Evolutionary conservation across 1,284 basidiomycete species (phyloP), one percentile per base, ranked within the genome.

Genomic region (Cystobasidium sp.): DNA sequence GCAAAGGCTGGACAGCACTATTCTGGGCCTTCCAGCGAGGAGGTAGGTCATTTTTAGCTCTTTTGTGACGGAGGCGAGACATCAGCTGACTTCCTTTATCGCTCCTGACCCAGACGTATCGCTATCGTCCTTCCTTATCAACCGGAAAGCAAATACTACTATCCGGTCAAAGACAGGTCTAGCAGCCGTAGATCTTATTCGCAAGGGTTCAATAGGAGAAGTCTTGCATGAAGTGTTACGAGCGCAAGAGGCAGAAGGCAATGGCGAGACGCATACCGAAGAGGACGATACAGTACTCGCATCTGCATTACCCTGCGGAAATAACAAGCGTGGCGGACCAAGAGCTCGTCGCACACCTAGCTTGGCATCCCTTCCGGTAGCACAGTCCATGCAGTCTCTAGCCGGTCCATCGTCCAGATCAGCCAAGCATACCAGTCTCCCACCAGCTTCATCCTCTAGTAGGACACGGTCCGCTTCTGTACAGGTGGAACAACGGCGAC

Each of bases 71-170:
- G n/a, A 20, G 3, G 18, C 10, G 14, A n/a, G 10, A 2, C 12
- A 18, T 31, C 22, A 55, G 7, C 53, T 55, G 53, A 55, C n/a
- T 55, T 20, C 8, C 8, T 2, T 55, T 4, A 2, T 3, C 12
- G 10, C 10, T 58, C 44, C 14, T 39, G 16, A 0, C 7, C 3
- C 61, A 73, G 70, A 96, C 46, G 91, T 95, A 6, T 94, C 94
- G 0, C 85, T 98, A 18, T 88, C 97, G 46, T 93, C 94, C 0
- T 91, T 93, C 84, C 86, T 99, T 37, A 89, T 98, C 83, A 95
- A 92, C 18, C 92, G 93, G 78, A 94, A 94, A 52, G 91, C 91
- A 72, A 92, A 91, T 12, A 88, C 91, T 0, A 88, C 91, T 70
- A 86, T 88, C 1, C 81, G 88, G 49, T 95, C 93, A 18, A 86